Evolutionary conservation across 495 filamentous ascomycete species (phyloP), one percentile per base, ranked within the genome.

Genomic region (Xylaria palmicola): DNA sequence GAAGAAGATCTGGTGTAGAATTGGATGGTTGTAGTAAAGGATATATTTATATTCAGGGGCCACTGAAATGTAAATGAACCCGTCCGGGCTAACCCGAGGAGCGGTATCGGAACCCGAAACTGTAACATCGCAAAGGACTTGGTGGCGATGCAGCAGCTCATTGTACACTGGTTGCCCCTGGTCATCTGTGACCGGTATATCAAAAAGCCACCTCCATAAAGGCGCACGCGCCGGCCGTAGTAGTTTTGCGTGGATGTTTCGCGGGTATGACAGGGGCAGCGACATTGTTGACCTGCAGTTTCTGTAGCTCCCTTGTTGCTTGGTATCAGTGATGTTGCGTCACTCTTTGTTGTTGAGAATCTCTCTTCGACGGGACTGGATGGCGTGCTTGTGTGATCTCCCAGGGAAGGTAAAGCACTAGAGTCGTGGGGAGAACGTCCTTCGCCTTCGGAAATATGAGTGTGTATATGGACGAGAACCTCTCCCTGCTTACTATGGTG

Each of bases 61-160:
- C 27, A 13, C n/a, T 22, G 15, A 3, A 29, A 27, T 41, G 13
- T 55, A 10, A 55, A 40, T 40, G 51, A 26, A 6, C 51, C 51
- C 15, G 8, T 6, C 6, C 29, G 1, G 36, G n/a, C 22, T 41
- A 30, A 15, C 36, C 26, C 0, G 26, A 15, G 8, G 9, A 55
- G 19, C 36, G 9, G 41, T 10, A 41, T 43, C 24, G 51, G 36
- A 0, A 55, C 7, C 6, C 36, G 37, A 55, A 55, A 41, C 36
- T 24, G 36, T 7, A 43, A 20, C 24, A 24, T 13, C 12, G 30
- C 51, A 6, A 29, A 41, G 2, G 51, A 55, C 29, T 41, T 12
- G 19, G 36, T 29, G 41, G 51, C 36, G 12, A 15, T 6, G 26
- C 24, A 55, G 29, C 51, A 55, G 13, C 41, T 40, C 6, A 55